These are phyloP conservation scores for Hirsutella minnesotensis DNA, from an alignment of 2,329 filamentous ascomycete species.

Conservation along the genomic window DNA sequence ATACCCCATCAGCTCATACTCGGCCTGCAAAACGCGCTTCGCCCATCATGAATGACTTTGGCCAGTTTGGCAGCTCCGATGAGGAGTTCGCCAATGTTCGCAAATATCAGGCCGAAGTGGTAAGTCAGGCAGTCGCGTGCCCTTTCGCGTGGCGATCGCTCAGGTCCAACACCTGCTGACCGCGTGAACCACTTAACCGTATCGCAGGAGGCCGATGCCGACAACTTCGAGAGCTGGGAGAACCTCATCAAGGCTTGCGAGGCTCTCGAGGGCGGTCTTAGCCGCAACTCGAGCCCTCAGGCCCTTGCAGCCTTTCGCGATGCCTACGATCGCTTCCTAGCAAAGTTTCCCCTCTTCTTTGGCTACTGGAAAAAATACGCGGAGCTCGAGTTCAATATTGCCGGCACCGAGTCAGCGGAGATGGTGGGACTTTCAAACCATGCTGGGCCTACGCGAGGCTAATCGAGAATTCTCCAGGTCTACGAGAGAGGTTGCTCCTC, in stretches of 20 bases:
- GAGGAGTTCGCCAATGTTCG: conserved; percentile 75
- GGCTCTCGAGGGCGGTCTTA: conserved; percentile 80
- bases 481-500: conserved; percentile 93
- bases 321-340: conserved; percentile 83
- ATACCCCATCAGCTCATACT: background rate
- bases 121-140: conserved; percentile 25
- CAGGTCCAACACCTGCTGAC: conserved; percentile 2
- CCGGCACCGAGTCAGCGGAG: conserved; percentile 90
- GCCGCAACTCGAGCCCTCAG: conserved; percentile 91
- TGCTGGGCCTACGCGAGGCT: background rate
- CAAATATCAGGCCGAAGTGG: conserved; percentile 66
- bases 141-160: background rate
- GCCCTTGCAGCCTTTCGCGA: conserved; percentile 79
- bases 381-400: conserved; percentile 92
- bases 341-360: conserved; percentile 90
- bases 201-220: conserved; percentile 56
- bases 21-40: background rate
- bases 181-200: conserved; percentile 2
- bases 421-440: conserved; percentile 51
- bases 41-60: conserved; percentile 55
- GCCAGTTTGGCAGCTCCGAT: conserved; percentile 58
- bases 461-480: conserved; percentile 42
- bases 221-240: conserved; percentile 93
- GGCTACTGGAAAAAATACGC: conserved; percentile 99
- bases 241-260: conserved; percentile 77